A percentile compares a stretch with the other conserved stretches of the same genome.
phyloP scores from a whole-genome alignment of 768 basidiomycete species.

The Mycena galopus region DNA sequence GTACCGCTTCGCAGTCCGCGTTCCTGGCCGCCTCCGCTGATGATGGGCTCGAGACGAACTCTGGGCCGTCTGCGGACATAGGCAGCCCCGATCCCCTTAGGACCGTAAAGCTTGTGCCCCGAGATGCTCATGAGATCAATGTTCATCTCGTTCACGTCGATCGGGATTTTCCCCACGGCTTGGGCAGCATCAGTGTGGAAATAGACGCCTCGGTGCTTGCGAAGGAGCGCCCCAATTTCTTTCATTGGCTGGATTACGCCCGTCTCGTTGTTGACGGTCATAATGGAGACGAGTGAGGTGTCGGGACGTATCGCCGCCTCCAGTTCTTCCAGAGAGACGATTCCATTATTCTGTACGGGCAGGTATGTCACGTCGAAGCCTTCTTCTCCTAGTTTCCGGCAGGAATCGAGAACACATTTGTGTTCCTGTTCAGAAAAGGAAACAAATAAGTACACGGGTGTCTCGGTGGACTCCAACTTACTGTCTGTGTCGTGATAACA shows the following conservation, averaged over 20 bases:
- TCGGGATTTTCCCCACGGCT: constrained; percentile 89
- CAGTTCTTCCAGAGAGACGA: constrained; percentile 83
- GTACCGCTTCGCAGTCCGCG: constrained; percentile 96
- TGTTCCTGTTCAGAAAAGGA: constrained; percentile 81
- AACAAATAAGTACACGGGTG: constrained; percentile 4
- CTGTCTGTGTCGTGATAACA: constrained; percentile 95
- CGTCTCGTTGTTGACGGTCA: constrained; percentile 99
- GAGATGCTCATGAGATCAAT: constrained; percentile 97
- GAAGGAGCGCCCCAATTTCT: constrained; percentile 90
- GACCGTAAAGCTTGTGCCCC: constrained; percentile 98
- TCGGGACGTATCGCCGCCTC: constrained; percentile 93
- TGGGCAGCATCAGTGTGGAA: constrained; percentile 99
- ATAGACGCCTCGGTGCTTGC: constrained; percentile 90
- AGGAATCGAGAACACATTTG: constrained; percentile 99
- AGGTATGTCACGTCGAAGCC: constrained; percentile 98
- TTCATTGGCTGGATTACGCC: constrained; percentile 98
- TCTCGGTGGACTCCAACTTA: constrained; percentile 54
- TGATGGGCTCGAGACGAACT: constrained; percentile 93
- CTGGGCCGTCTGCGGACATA: constrained; percentile 94
- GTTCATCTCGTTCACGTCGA: constrained; percentile 96
- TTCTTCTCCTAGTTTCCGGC: constrained; percentile 94
- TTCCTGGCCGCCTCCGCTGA: constrained; percentile 98
- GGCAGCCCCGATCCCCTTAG: constrained; percentile 94
- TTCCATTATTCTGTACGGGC: constrained; percentile 90
- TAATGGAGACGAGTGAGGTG: constrained; percentile 94